Evolutionary conservation across 1,139 yeast species (phyloP).

Genomic region (Yamadazyma conglobata): DNA sequence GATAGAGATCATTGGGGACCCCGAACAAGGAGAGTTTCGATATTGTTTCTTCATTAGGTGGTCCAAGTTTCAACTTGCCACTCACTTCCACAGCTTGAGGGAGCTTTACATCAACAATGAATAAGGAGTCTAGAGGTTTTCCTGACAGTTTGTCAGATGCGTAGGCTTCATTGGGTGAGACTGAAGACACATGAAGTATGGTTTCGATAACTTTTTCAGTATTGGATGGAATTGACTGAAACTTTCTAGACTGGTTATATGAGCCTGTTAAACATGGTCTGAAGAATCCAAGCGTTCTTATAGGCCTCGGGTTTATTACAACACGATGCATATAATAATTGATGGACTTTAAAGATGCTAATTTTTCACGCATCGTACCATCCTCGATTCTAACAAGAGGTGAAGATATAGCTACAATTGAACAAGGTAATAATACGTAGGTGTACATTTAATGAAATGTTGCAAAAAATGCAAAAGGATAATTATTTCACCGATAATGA

Average conservation of each 20-base stretch:
- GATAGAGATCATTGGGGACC: conserved; percentile 2
- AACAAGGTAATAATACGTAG: conserved; percentile 15
- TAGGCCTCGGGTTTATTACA: too few species aligned
- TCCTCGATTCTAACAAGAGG: conserved; percentile 1
- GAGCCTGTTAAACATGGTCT: not conserved
- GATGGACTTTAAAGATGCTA: too few species aligned
- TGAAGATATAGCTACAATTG: not conserved
- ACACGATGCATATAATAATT: too few species aligned
- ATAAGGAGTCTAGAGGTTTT: not conserved
- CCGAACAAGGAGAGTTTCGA: conserved; percentile 3
- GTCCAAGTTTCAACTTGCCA: conserved; percentile 1
- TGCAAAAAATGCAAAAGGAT: conserved; percentile 14
- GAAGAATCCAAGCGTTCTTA: too few species aligned
- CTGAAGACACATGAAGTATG: conserved; percentile 1
- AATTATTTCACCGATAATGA: conserved; percentile 9
- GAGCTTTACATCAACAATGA: not conserved
- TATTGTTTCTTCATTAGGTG: not conserved
- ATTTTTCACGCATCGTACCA: too few species aligned
- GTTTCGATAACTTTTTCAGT: conserved; percentile 3
- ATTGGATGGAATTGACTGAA: conserved; percentile 3
- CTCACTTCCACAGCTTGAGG: too few species aligned
- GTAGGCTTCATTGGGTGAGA: not conserved
- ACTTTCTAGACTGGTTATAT: too few species aligned
- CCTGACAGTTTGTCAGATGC: too few species aligned
- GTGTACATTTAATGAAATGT: conserved; percentile 18